Evolutionary conservation across 1,284 basidiomycete genomes (phyloP), one percentile per base, ranked within the genome.

Genomic region (Ganoderma leucocontextum): DNA sequence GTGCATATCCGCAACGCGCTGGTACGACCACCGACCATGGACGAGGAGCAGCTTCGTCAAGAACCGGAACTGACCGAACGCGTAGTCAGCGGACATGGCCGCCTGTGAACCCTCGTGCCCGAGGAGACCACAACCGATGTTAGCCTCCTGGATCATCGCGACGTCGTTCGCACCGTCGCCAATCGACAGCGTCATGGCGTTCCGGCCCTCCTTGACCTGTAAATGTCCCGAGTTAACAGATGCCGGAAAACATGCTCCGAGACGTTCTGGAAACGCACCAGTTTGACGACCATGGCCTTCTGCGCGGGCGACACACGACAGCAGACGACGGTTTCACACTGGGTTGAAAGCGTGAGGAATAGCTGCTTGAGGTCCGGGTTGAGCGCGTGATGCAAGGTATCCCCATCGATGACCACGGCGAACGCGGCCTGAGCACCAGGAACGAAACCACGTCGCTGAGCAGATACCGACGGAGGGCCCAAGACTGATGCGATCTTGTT

Each of bases 51-150:
- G 82, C 78, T 96, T 95, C 1, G 96, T 97, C 68, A 99, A 81
- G 85, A 93, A 99, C 64, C 97, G 86, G 85, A 99, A 99, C 78
- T 99, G 97, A 2, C 96, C 97, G 82, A 99, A 97, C 0, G 97
- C 97, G 75, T 98, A 99, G 80, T 99, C 97, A 17, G 97, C 96
- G 29, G 96, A 98, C 96, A 99, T 99, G 57, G 97, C 96, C 33
- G 97, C 97, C 80, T 99, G 97, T 29, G 96, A 97, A 64, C 97
- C 97, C 80, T 99, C 97, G 58, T 97, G 88, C 63, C 97, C 97
- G 70, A 96, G 90, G 35, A 99, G 86, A 35, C 97, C 97, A 76
- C 97, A 96, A 6, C 97, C 97, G 73, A 98, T 92, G 79, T 99
- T 97, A 42, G 97, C 97, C 77, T 98, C 97, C 80, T 99, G 97